Base-by-base conservation (phyloP, 352 stramenopile genomes). In the Globisporangium canariense region DNA sequence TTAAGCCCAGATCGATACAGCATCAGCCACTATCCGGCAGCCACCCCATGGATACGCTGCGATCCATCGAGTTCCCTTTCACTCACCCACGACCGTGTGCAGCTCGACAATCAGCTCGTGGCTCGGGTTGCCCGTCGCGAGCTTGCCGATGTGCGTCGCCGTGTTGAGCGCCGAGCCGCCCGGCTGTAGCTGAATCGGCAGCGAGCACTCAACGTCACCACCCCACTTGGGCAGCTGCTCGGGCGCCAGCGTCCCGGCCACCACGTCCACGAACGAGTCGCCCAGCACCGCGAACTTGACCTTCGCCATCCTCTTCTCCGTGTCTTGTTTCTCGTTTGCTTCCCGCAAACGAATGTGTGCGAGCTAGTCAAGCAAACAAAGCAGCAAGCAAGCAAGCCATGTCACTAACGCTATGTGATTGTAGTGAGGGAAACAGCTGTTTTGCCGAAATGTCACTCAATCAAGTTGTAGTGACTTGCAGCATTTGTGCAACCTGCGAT, bases 161-260 rank as follows among this genome's bases (percentile, higher is more conserved):
- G 87, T 95, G 74, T 95, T 95, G 63, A 92, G 75, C 46, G 85
- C 85, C 56, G 85, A 94, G 62, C 87, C 87, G 22, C 87, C 85
- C 0, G 87, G 83, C 65, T 93, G 86, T 63, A 93, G 70, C 65
- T 90, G 64, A 52, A 94, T 93, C 9, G 81, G 76, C 13, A 64
- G 76, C 46, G 67, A 75, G 70, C 81, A 88, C 64, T 92, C 85
- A 22, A 88, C 76, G 65, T 94, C 87, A 11, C 81, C 75, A 25
- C 87, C 87, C 87, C 84, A 95, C 47, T 80, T 83, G 46, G 87
- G 87, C 47, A 95, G 66, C 72, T 88, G 78, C 10, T 84, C 74
- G 0, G 73, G 79, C 30, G 72, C 70, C 46, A 91, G 66, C 38
- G 83, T 86, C n/a, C 83, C 81, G 7, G 81, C 83, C 40, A 94